Conservation (phyloP, 495 filamentous ascomycete species). For the Glonium stellatum region DNA sequence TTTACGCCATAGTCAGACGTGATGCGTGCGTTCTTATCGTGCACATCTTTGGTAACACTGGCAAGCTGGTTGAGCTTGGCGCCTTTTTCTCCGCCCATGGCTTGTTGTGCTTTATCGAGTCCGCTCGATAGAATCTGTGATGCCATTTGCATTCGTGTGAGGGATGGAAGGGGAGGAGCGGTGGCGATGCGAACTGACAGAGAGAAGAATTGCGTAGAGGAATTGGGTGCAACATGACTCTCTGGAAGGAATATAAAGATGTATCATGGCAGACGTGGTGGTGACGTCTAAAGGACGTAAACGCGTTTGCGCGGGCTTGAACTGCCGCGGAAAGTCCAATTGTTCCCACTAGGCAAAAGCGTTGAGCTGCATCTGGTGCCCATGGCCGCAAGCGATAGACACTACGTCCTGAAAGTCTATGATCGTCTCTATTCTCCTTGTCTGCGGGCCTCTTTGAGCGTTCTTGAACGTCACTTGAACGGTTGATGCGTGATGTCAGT, state of each 20-base stretch:
- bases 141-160: not conserved
- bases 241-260: not conserved
- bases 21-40: slow-evolving; percentile 42
- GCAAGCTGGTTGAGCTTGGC: slow-evolving; percentile 27
- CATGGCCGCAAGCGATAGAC: not conserved
- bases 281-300: slow-evolving; percentile 1
- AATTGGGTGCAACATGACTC: not conserved
- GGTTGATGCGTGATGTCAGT: not conserved
- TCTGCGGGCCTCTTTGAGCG: not conserved
- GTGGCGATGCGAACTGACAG: not conserved
- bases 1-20: slow-evolving; percentile 77
- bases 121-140: not conserved
- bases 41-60: slow-evolving; percentile 30
- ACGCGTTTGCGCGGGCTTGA: not conserved
- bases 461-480: not conserved
- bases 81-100: not conserved
- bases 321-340: not conserved
- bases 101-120: not conserved
- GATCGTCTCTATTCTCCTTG: not conserved
- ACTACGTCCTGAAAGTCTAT: not conserved
- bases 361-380: not conserved
- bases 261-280: not conserved
- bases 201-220: not conserved
- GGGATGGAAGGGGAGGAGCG: not conserved
- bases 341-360: not conserved